These are phyloP conservation scores for Pichia sp. DNA, from an alignment of 1,139 yeast genomes.

Conservation along the genomic window DNA sequence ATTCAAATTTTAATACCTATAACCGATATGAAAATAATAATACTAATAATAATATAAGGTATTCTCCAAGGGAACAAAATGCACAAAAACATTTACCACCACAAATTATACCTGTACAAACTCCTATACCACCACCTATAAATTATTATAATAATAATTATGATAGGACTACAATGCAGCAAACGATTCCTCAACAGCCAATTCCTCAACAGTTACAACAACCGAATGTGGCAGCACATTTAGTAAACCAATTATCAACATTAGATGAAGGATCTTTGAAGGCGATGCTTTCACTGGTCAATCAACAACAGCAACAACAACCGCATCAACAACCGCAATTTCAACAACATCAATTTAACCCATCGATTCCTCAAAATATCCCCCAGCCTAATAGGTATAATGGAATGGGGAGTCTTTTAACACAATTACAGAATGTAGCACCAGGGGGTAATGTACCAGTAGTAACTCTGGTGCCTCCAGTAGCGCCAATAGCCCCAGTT, in stretches of 20 bases:
- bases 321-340: slow-evolving; percentile 13
- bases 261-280: slow-evolving; percentile 17
- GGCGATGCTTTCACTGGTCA: slow-evolving; percentile 14
- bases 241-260: slow-evolving; percentile 27
- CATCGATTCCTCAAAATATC: no score
- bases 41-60: slow-evolving; percentile 13
- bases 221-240: slow-evolving; percentile 28
- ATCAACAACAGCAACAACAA: slow-evolving; percentile 18
- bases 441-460: no score
- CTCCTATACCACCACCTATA: no score
- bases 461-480: no score
- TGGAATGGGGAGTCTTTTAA: no score
- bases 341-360: slow-evolving; percentile 13
- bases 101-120: no score
- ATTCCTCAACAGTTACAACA: no score
- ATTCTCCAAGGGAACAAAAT: slow-evolving; percentile 20
- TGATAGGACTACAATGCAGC: no score
- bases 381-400: no score
- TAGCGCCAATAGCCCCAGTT: slow-evolving; percentile 6
- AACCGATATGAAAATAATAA: background rate
- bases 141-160: no score
- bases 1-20: background rate
- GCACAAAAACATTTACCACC: slow-evolving; percentile 19
- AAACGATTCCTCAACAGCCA: no score
- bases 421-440: no score